Conservation (phyloP, 192 early-diverging fungal species). For the Spizellomyces sp. region DNA sequence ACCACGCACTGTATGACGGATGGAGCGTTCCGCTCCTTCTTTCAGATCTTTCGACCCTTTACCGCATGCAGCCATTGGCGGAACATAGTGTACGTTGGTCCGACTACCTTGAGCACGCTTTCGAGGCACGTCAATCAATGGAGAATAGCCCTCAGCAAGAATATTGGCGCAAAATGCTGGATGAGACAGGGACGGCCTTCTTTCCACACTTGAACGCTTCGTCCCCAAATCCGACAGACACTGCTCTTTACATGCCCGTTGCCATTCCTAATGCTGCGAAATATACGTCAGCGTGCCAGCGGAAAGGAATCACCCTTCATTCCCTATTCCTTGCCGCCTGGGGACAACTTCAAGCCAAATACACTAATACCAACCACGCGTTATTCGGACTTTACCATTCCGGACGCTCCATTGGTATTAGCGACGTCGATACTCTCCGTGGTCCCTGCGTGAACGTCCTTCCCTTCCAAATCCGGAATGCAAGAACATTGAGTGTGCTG, state of each 20-base stretch:
- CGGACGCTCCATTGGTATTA: neutral
- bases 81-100: constrained; percentile 10
- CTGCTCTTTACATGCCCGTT: neutral
- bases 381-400: constrained; percentile 25
- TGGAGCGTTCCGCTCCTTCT: constrained; percentile 35
- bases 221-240: neutral
- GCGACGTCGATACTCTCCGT: neutral
- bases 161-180: neutral
- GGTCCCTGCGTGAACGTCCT: constrained; percentile 23
- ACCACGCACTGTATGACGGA: constrained; percentile 41
- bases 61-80: neutral
- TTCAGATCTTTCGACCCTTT: constrained; percentile 18
- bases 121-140: neutral
- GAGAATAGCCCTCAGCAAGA: neutral
- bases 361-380: neutral
- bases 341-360: neutral
- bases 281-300: neutral
- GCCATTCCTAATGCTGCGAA: constrained; percentile 1
- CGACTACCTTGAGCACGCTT: neutral
- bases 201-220: neutral
- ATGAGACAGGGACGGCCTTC: neutral
- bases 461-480: constrained; percentile 1
- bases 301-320: constrained; percentile 14
- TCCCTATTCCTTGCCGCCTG: constrained; percentile 24
- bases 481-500: neutral